Conservation (phyloP, 768 basidiomycete species). For the Mycena sanguinolenta region DNA sequence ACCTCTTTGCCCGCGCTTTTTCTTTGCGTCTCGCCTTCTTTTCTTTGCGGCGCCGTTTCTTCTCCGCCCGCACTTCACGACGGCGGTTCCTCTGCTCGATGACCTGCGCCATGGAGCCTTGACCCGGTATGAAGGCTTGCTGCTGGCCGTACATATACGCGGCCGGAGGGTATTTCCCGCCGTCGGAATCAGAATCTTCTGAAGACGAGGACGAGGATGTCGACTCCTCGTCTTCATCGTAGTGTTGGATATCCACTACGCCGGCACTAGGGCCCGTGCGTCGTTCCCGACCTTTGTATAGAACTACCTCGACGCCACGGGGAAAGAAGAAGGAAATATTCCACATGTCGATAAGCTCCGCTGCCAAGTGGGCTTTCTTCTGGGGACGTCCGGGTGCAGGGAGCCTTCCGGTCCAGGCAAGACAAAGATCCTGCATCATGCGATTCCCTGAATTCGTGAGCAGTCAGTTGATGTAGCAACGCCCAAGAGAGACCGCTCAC, state of each 20-base stretch:
- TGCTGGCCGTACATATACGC: slow-evolving; percentile 59
- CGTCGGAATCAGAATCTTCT: slow-evolving; percentile 57
- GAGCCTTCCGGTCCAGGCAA: slow-evolving; percentile 83
- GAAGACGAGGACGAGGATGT: slow-evolving; percentile 57
- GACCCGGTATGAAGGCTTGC: slow-evolving; percentile 33
- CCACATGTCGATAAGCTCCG: slow-evolving; percentile 86
- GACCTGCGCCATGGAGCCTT: slow-evolving; percentile 53
- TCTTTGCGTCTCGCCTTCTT: slow-evolving; percentile 72
- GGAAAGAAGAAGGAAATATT: slow-evolving; percentile 80
- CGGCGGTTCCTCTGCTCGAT: slow-evolving; percentile 66
- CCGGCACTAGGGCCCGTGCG: slow-evolving; percentile 77
- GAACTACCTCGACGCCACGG: slow-evolving; percentile 82
- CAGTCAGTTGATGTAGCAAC: not conserved
- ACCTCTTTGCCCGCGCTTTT: slow-evolving; percentile 72
- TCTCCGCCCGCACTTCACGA: slow-evolving; percentile 70
- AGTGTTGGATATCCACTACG: slow-evolving; percentile 64
- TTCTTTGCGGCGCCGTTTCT: slow-evolving; percentile 72
- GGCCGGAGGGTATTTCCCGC: slow-evolving; percentile 43
- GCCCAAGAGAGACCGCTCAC: slow-evolving; percentile 9
- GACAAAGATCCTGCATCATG: slow-evolving; percentile 82
- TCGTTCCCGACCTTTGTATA: slow-evolving; percentile 86
- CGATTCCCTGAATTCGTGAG: slow-evolving; percentile 69
- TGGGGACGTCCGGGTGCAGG: slow-evolving; percentile 72
- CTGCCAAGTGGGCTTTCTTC: slow-evolving; percentile 69
- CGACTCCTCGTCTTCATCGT: slow-evolving; percentile 57